Evolutionary conservation across 192 early-diverging fungal genomes (phyloP).

Genomic region (Funneliformis mosseae): DNA sequence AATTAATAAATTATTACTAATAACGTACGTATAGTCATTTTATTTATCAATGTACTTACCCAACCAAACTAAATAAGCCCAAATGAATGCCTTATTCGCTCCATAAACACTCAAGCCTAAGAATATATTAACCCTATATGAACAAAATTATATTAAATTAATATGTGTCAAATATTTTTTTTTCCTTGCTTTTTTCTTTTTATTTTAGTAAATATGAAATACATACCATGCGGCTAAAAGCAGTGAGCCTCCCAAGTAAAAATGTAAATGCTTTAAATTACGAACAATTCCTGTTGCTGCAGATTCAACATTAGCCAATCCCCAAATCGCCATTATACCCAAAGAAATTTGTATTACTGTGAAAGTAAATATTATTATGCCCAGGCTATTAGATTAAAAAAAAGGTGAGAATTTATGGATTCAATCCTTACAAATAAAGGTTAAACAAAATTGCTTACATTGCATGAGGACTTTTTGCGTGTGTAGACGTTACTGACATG

Average conservation of each 20-base stretch:
- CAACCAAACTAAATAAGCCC: neutral
- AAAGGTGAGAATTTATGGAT: neutral
- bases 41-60: neutral
- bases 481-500: neutral
- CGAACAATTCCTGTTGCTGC: neutral
- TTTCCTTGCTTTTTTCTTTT: too few species aligned
- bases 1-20: neutral
- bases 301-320: neutral
- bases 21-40: too few species aligned
- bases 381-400: neutral
- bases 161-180: neutral
- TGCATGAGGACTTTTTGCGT: neutral
- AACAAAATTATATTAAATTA: neutral
- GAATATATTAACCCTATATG: neutral
- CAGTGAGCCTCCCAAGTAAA: neutral
- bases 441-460: neutral
- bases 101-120: neutral
- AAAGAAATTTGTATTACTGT: neutral
- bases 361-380: neutral
- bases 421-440: too few species aligned
- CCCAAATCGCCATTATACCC: neutral
- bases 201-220: too few species aligned
- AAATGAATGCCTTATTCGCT: neutral
- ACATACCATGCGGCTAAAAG: neutral
- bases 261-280: neutral